phyloP scores from a whole-genome alignment of 495 filamentous ascomycete species.

The Parmelia sp. region DNA sequence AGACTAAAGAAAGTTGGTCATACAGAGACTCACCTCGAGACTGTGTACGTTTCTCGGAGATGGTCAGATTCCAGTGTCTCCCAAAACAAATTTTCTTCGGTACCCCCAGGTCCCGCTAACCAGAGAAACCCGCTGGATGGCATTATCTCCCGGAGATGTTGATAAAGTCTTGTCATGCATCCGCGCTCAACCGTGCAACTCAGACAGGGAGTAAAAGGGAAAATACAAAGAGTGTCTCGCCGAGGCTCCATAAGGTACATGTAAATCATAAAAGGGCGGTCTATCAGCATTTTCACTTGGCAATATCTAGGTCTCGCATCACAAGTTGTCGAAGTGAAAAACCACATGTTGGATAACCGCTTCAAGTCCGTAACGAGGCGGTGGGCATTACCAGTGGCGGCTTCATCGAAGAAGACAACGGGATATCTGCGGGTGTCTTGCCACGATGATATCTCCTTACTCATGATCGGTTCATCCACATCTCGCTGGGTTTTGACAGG shows the following conservation, averaged over 20 bases:
- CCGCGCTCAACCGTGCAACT: not conserved
- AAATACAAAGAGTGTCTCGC: not conserved
- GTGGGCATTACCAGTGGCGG: not conserved
- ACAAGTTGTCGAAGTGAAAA: not conserved
- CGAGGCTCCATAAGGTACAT: not conserved
- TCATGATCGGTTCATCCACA: not conserved
- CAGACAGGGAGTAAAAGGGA: not conserved
- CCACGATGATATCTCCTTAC: not conserved
- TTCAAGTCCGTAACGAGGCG: not conserved
- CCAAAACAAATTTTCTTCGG: not conserved
- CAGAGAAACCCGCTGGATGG: not conserved
- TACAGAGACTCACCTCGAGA: not conserved
- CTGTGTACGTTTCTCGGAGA: too few relatives aligned
- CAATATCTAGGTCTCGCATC: not conserved
- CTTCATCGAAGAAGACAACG: not conserved
- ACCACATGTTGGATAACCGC: not conserved
- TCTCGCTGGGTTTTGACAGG: not conserved
- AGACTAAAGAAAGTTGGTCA: not conserved
- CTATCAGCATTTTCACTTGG: not conserved
- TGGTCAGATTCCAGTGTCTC: not conserved
- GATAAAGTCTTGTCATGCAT: not conserved
- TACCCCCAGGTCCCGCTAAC: not conserved
- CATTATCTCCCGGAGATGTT: not conserved
- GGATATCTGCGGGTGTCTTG: not conserved
- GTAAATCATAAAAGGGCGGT: not conserved